A percentile compares a stretch with the other conserved stretches of the same genome.
phyloP scores from a whole-genome alignment of 495 filamentous ascomycete species.

The Darksidea phi region DNA sequence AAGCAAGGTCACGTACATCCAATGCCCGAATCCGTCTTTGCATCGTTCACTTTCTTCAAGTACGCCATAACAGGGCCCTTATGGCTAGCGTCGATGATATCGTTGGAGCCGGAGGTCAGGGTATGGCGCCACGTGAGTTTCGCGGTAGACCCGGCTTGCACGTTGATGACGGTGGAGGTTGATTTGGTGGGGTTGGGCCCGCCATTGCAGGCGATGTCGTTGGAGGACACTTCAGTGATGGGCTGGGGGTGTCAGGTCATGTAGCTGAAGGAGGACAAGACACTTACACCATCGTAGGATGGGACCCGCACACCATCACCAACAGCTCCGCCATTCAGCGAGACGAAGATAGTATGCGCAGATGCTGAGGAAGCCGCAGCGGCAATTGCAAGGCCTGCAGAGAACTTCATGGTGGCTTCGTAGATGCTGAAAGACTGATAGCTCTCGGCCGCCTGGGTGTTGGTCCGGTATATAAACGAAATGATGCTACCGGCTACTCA shows the following conservation, averaged over 20 bases:
- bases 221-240: slow-evolving; percentile 50
- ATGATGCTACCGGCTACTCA: no score
- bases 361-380: slow-evolving; percentile 33
- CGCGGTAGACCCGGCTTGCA: slow-evolving; percentile 46
- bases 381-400: slow-evolving; percentile 13
- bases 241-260: slow-evolving; percentile 32
- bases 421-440: neutral
- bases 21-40: slow-evolving; percentile 16
- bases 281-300: neutral
- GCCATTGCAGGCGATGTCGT: slow-evolving; percentile 42
- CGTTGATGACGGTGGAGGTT: slow-evolving; percentile 43
- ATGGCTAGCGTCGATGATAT: slow-evolving; percentile 53
- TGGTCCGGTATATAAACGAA: no score
- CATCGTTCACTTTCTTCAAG: slow-evolving; percentile 27
- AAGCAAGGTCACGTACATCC: slow-evolving; percentile 12
- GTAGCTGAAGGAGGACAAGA: neutral
- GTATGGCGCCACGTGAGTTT: slow-evolving; percentile 54
- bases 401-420: slow-evolving; percentile 28
- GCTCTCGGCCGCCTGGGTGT: neutral
- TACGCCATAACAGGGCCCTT: slow-evolving; percentile 42
- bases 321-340: slow-evolving; percentile 50
- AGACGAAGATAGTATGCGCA: slow-evolving; percentile 38
- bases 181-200: slow-evolving; percentile 36
- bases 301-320: slow-evolving; percentile 48
- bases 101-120: slow-evolving; percentile 48